Conservation (phyloP, 805 yeast species). For the Suhomyces kilbournensis region DNA sequence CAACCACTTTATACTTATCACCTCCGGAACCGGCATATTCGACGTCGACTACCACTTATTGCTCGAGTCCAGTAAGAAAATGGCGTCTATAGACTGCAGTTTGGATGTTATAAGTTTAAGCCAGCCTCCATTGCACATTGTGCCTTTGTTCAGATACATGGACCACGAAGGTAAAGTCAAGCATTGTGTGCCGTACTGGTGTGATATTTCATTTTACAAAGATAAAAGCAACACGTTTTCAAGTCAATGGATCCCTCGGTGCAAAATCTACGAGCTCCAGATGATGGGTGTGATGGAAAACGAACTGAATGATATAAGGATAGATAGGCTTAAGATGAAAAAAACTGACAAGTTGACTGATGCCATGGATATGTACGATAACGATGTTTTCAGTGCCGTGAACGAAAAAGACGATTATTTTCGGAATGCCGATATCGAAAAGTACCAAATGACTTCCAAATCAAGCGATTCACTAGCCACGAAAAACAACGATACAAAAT, state of each 20-base stretch:
- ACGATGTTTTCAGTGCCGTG: conserved; percentile 45
- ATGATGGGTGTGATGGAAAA: conserved; percentile 98
- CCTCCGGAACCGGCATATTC: conserved; percentile 91
- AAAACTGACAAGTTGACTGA: conserved; percentile 41
- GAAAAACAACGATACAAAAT: conserved; percentile 13
- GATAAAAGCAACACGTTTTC: conserved; percentile 40
- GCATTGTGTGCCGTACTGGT: conserved; percentile 91
- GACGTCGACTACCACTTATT: conserved; percentile 85
- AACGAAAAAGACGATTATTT: conserved; percentile 9
- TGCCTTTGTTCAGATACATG: conserved; percentile 75
- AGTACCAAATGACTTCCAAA: conserved; percentile 8
- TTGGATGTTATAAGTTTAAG: conserved; percentile 86
- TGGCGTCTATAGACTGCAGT: conserved; percentile 77
- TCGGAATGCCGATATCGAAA: conserved; percentile 6
- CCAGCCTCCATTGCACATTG: conserved; percentile 87
- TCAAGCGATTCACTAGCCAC: conserved; percentile 19
- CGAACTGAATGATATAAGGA: conserved; percentile 67
- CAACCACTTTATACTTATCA: conserved; percentile 81
- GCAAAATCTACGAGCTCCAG: conserved; percentile 91
- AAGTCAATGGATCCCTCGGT: conserved; percentile 85
- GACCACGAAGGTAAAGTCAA: conserved; percentile 46
- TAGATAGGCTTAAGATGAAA: conserved; percentile 52
- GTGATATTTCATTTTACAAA: conserved; percentile 89
- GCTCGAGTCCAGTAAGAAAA: conserved; percentile 68
- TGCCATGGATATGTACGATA: conserved; percentile 69